These are phyloP conservation scores for Waitea zeae DNA, from an alignment of 1,284 basidiomycete species.

Conservation along the genomic window DNA sequence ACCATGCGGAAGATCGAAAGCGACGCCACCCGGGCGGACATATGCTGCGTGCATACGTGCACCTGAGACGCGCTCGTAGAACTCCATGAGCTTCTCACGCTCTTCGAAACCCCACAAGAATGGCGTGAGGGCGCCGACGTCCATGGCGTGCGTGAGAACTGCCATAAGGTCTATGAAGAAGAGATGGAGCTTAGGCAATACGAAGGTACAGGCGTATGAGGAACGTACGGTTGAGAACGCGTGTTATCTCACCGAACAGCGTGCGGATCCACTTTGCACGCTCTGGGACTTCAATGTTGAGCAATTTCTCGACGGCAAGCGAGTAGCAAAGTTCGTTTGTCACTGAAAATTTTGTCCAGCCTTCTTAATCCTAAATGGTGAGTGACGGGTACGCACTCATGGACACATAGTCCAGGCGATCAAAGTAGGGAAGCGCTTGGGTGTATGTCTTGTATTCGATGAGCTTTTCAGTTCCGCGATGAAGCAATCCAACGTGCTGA, in stretches of 20 bases:
- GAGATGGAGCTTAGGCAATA: slow-evolving; percentile 2
- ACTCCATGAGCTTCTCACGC: slow-evolving; percentile 99
- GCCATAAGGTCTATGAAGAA: slow-evolving; percentile 82
- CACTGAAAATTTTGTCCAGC: slow-evolving; percentile 31
- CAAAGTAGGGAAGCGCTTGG: slow-evolving; percentile 98
- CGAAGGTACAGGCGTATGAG: background rate
- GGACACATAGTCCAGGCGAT: slow-evolving; percentile 96
- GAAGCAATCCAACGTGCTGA: slow-evolving; percentile 90
- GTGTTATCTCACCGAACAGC: slow-evolving; percentile 93
- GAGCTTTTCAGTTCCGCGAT: slow-evolving; percentile 96
- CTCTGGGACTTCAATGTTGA: slow-evolving; percentile 98
- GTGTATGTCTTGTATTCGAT: slow-evolving; percentile 99
- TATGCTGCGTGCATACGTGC: slow-evolving; percentile 97
- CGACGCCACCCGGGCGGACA: slow-evolving; percentile 94
- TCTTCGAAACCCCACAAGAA: slow-evolving; percentile 99
- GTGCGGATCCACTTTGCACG: slow-evolving; percentile 98
- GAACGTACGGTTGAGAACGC: slow-evolving; percentile 76
- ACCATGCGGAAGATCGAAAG: slow-evolving; percentile 94
- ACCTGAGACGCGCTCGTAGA: slow-evolving; percentile 97
- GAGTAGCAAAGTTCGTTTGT: slow-evolving; percentile 96
- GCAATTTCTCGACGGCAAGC: slow-evolving; percentile 92
- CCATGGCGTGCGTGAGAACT: slow-evolving; percentile 89
- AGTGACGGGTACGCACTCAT: slow-evolving; percentile 63
- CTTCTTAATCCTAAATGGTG: background rate
- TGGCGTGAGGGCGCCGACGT: slow-evolving; percentile 94